A percentile compares a stretch with the other conserved stretches of the same genome.
phyloP scores from a whole-genome alignment of 352 stramenopile genomes.

The Phytopythium vexans region DNA sequence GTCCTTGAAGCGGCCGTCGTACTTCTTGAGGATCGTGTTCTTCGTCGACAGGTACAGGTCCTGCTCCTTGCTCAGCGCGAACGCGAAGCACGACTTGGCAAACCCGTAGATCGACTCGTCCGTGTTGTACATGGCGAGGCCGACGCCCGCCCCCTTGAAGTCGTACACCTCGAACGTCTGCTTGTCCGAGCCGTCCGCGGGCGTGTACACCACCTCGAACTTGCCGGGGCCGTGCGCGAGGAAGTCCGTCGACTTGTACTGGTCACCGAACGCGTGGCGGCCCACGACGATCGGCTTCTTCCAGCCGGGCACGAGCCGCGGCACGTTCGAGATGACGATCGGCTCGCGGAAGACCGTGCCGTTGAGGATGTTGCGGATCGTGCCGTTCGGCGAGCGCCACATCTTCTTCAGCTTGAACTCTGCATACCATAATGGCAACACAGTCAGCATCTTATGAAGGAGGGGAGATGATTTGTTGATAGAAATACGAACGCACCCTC shows the following conservation, averaged over 20 bases:
- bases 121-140: constrained; percentile 90
- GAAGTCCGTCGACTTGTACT: constrained; percentile 88
- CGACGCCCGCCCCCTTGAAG: constrained; percentile 74
- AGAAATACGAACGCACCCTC: constrained; percentile 13
- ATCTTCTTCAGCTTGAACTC: constrained; percentile 87
- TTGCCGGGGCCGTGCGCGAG: constrained; percentile 60
- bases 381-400: constrained; percentile 83
- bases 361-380: constrained; percentile 79
- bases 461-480: too few species aligned
- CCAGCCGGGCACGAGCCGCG: constrained; percentile 83
- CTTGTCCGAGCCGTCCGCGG: constrained; percentile 38
- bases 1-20: constrained; percentile 87
- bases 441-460: too few species aligned
- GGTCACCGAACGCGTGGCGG: constrained; percentile 85
- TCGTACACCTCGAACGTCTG: constrained; percentile 83
- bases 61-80: constrained; percentile 54
- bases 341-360: constrained; percentile 89
- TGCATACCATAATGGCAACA: too few species aligned
- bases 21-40: constrained; percentile 90
- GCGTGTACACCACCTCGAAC: constrained; percentile 81
- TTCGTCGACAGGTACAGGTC: constrained; percentile 87
- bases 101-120: constrained; percentile 75
- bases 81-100: constrained; percentile 63
- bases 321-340: constrained; percentile 85
- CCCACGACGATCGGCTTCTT: constrained; percentile 86